Base-by-base conservation (phyloP, 2,329 filamentous ascomycete genomes). In the Xylaria sp. region DNA sequence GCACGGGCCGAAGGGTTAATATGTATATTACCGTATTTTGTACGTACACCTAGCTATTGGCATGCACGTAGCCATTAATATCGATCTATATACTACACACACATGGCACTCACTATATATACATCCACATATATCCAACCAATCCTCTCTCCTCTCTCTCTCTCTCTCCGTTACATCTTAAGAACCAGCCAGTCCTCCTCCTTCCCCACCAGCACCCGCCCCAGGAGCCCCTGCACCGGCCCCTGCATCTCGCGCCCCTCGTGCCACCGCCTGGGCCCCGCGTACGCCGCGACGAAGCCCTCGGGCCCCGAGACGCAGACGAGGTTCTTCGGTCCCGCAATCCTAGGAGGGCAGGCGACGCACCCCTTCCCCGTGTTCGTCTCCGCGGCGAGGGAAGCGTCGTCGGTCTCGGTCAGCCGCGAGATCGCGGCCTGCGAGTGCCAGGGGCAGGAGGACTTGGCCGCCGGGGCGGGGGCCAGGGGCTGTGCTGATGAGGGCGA, bases 231-330 rank as follows among this genome's bases (percentile, higher is more conserved):
- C 5, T 83, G 81, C 0, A 96, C 73, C 0, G 83, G 79, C 0
- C 92, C 92, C 66, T 96, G 92, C 9, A 83, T 77, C 72, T 96
- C 89, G 52, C 77, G 76, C 0, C 91, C 91, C 22, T 81, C 80
- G 9, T 79, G 76, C 89, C 91, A 95, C 2, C 83, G 74, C 73
- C 96, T 96, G 8, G 86, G 78, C 1, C 94, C 93, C 2, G 91
- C 91, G 73, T 89, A 90, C 60, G 88, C 82, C 40, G 83, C 81
- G 38, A 97, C 81, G 72, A 97, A 97, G 0, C 94, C 93, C 49
- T 96, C 91, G 0, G 94, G 93, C 0, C 94, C 94, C 0, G 92
- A 96, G 1, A 97, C 83, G 51, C 96, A 78, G n/a, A 97, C 76
- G 18, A 96, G 70, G 55, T 86, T n/a, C n/a, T n/a, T 86, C 59